These are phyloP conservation scores for Penicillium freii DNA, from an alignment of 2,329 filamentous ascomycete genomes.

Conservation along the genomic window DNA sequence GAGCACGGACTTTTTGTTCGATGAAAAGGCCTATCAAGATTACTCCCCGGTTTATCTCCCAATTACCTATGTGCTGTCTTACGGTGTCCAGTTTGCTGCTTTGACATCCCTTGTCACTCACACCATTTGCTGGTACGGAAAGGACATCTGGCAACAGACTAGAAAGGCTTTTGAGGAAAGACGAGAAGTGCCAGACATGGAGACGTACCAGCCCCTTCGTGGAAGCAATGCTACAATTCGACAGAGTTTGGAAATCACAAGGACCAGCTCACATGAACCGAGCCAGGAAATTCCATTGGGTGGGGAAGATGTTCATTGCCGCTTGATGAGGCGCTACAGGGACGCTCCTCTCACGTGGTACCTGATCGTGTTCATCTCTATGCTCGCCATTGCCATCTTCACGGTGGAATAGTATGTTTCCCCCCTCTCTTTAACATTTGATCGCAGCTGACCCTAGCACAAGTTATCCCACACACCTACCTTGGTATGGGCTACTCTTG, in stretches of 20 bases:
- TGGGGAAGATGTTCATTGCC: constrained; percentile 78
- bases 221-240: constrained; percentile 9
- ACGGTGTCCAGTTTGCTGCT: constrained; percentile 81
- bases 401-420: constrained; percentile 73
- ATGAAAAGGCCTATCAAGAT: constrained; percentile 70
- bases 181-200: constrained; percentile 50
- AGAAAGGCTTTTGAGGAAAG: constrained; percentile 65
- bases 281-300: constrained; percentile 51
- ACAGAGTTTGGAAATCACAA: constrained; percentile 13
- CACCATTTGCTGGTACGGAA: constrained; percentile 79
- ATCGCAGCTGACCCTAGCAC: constrained; percentile 16
- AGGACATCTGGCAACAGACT: constrained; percentile 77
- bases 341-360: constrained; percentile 84
- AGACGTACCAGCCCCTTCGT: constrained; percentile 54
- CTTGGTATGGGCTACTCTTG: constrained; percentile 81
- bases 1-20: constrained; percentile 74
- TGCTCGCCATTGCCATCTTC: constrained; percentile 77
- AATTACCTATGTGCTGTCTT: constrained; percentile 83
- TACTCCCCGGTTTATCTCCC: constrained; percentile 84
- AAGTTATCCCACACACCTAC: constrained; percentile 75
- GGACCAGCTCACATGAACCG: constrained; percentile 25
- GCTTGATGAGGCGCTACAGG: constrained; percentile 77
- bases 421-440: not conserved
- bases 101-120: constrained; percentile 77
- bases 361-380: constrained; percentile 68